phyloP scores from a whole-genome alignment of 2,329 filamentous ascomycete genomes.

The Xylaria polymorpha region DNA sequence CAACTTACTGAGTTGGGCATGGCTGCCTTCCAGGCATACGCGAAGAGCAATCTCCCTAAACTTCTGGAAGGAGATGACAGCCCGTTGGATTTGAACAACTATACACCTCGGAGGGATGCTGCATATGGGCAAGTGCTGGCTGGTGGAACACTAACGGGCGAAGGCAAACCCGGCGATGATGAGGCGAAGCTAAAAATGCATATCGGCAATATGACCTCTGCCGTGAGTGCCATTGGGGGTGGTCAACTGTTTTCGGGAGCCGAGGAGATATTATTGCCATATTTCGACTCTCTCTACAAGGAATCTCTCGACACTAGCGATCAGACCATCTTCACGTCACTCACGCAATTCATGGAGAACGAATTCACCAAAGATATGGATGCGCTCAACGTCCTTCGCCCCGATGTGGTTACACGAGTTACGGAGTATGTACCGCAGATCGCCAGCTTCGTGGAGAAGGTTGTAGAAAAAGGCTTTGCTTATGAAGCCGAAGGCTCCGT shows the following conservation, averaged over 20 bases:
- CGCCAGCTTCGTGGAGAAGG: constrained; percentile 82
- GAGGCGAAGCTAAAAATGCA: constrained; percentile 94
- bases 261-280: constrained; percentile 80
- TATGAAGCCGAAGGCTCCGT: constrained; percentile 87
- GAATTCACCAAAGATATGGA: constrained; percentile 91
- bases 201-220: constrained; percentile 70
- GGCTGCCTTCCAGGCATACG: constrained; percentile 67
- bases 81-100: constrained; percentile 62
- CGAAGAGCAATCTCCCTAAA: constrained; percentile 65
- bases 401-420: constrained; percentile 87
- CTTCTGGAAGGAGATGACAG: constrained; percentile 57
- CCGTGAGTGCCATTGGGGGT: constrained; percentile 61
- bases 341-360: constrained; percentile 88
- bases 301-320: constrained; percentile 70
- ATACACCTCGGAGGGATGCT: constrained; percentile 60
- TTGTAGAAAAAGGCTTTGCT: constrained; percentile 86
- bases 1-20: constrained; percentile 61
- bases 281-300: constrained; percentile 78
- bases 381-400: constrained; percentile 83
- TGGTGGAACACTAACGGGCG: constrained; percentile 66
- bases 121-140: constrained; percentile 66
- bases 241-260: constrained; percentile 64
- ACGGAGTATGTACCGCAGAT: constrained; percentile 93
- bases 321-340: constrained; percentile 82
- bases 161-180: constrained; percentile 75